Evolutionary conservation across 2,329 filamentous ascomycete genomes (phyloP).

Genomic region (Verticillium isaacii): DNA sequence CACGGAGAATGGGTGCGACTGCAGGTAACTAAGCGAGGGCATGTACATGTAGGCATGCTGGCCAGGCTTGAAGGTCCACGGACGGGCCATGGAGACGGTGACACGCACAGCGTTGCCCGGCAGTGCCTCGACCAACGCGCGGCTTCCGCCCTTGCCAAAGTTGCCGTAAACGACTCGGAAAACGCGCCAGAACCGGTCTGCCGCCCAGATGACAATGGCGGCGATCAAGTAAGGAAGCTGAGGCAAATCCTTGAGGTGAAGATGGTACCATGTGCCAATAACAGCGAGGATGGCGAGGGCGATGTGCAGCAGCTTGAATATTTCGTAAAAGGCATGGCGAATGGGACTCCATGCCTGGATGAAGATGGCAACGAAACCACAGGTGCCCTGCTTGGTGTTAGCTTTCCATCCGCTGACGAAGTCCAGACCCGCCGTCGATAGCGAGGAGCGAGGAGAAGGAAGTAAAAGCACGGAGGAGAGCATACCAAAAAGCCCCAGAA

Average conservation of each 20-base stretch:
- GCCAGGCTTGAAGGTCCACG: slow-evolving; percentile 71
- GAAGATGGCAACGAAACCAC: slow-evolving; percentile 57
- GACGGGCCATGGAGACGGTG: slow-evolving; percentile 68
- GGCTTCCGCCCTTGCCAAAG: slow-evolving; percentile 60
- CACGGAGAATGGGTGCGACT: slow-evolving; percentile 75
- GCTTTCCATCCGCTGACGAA: slow-evolving; percentile 6
- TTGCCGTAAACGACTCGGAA: slow-evolving; percentile 61
- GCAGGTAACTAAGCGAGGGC: slow-evolving; percentile 65
- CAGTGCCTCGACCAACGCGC: slow-evolving; percentile 67
- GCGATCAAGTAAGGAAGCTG: slow-evolving; percentile 56
- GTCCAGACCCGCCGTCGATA: background rate
- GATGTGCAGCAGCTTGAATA: slow-evolving; percentile 71
- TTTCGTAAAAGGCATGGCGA: slow-evolving; percentile 75
- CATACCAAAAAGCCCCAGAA: slow-evolving; percentile 59
- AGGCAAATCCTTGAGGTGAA: slow-evolving; percentile 47
- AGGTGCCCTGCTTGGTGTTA: slow-evolving; percentile 40
- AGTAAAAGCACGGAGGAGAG: background rate
- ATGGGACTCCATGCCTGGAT: slow-evolving; percentile 67
- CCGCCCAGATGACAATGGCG: slow-evolving; percentile 61
- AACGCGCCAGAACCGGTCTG: slow-evolving; percentile 58
- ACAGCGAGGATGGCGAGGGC: slow-evolving; percentile 54
- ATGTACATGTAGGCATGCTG: slow-evolving; percentile 80
- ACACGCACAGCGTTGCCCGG: slow-evolving; percentile 72
- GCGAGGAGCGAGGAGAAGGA: slow-evolving; percentile 4
- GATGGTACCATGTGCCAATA: slow-evolving; percentile 63